A percentile compares a stretch with the other conserved stretches of the same genome.
Evolutionary conservation across 2,329 filamentous ascomycete species (phyloP).

Genomic region (Fusarium concolor): DNA sequence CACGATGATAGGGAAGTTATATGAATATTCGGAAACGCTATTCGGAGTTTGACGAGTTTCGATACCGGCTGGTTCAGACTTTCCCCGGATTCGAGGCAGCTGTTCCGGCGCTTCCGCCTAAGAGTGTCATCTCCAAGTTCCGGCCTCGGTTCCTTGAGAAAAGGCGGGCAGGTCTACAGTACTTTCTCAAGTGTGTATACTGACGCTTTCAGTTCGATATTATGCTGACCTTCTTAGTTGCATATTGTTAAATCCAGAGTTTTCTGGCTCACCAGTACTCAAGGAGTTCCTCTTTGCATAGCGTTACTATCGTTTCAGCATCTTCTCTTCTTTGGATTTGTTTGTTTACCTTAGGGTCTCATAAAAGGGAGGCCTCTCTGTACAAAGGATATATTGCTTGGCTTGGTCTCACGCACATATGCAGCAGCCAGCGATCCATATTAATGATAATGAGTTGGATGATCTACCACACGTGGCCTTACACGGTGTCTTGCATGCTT

Average conservation of each 20-base stretch:
- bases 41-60: conserved; percentile 91
- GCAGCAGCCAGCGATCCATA: conserved; percentile 24
- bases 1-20: conserved; percentile 62
- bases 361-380: conserved; percentile 33
- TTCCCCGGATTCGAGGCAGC: conserved; percentile 87
- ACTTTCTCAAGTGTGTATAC: conserved; percentile 85
- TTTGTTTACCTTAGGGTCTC: conserved; percentile 34
- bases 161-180: conserved; percentile 83
- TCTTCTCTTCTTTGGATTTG: conserved; percentile 41
- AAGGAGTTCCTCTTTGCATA: conserved; percentile 88
- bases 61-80: conserved; percentile 76
- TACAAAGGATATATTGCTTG: conserved; percentile 39
- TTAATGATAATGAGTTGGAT: conserved; percentile 48
- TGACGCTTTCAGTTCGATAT: background rate
- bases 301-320: conserved; percentile 15
- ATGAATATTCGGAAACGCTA: conserved; percentile 80
- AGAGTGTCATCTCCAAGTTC: conserved; percentile 90
- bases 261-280: conserved; percentile 88
- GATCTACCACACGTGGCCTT: conserved; percentile 17
- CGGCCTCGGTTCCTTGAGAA: conserved; percentile 86
- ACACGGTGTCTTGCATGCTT: background rate
- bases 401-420: conserved; percentile 30
- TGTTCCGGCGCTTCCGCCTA: conserved; percentile 91
- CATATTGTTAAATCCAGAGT: conserved; percentile 91
- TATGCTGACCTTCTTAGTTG: conserved; percentile 67